These are phyloP conservation scores for Metrosideros polymorpha DNA, from an alignment of 441 rosid genomes.

Conservation along the genomic window DNA sequence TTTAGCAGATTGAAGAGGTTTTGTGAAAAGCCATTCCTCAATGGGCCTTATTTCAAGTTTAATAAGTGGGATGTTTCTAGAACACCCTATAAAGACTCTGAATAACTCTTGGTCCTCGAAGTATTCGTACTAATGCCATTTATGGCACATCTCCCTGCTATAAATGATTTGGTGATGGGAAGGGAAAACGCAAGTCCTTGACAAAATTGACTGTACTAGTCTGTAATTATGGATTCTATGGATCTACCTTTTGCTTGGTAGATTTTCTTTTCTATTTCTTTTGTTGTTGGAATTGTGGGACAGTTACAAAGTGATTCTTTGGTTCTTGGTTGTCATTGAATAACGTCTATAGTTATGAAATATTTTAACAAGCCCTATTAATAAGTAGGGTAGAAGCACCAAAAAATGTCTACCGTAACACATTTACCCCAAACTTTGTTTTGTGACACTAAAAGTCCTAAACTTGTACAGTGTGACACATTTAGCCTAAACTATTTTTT, in stretches of 20 bases:
- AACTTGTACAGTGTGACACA: too few species aligned
- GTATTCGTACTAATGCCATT: background rate
- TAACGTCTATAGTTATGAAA: background rate
- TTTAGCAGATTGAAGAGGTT: background rate
- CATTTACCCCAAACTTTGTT: too few species aligned
- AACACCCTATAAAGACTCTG: background rate
- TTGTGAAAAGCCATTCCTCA: background rate
- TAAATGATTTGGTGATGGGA: background rate
- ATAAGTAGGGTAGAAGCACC: too few species aligned
- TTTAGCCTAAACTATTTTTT: too few species aligned
- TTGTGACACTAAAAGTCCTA: too few species aligned
- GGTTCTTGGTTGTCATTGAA: background rate
- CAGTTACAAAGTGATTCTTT: background rate
- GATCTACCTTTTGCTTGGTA: background rate
- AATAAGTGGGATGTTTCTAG: background rate
- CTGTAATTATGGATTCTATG: background rate
- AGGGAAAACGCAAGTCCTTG: too few species aligned
- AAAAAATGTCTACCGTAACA: too few species aligned
- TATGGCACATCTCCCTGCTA: background rate
- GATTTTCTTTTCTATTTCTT: background rate
- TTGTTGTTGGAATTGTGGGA: background rate
- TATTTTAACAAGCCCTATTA: background rate
- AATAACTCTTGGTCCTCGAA: background rate
- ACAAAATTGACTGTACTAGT: background rate
- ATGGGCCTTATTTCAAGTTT: background rate